Conservation (phyloP, 2,329 filamentous ascomycete species). For the Apiospora sp. region DNA sequence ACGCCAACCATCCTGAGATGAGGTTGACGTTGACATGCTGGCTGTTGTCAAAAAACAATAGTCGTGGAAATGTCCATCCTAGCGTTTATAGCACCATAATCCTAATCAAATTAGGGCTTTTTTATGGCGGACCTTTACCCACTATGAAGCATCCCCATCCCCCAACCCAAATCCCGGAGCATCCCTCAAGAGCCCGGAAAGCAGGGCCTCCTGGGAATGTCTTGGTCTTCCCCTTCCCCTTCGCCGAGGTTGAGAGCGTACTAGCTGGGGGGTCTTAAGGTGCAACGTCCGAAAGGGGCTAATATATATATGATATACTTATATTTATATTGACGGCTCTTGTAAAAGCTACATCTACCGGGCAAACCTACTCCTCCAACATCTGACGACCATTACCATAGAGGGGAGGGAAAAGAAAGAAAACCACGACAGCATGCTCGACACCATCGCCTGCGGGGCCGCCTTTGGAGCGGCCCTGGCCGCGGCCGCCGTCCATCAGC, state of each 20-base stretch:
- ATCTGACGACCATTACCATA: not conserved
- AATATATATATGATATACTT: not conserved
- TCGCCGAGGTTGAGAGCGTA: not conserved
- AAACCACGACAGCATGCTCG: conserved; percentile 5
- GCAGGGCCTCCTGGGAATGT: not conserved
- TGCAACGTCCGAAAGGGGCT: not conserved
- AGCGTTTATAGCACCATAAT: conserved; percentile 7
- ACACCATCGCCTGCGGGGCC: conserved; percentile 55
- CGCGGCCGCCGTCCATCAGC: conserved; percentile 66
- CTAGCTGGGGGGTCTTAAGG: not conserved
- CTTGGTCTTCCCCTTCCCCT: not conserved
- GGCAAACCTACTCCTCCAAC: not conserved
- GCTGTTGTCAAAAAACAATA: not conserved
- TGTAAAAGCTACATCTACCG: not conserved
- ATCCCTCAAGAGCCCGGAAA: not conserved
- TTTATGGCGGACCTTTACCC: not conserved
- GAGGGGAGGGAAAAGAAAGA: no score
- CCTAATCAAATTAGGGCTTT: not conserved
- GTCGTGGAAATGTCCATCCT: not conserved
- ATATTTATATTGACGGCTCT: not conserved
- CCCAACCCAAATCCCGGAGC: not conserved
- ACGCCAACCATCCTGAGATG: not conserved
- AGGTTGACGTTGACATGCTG: not conserved
- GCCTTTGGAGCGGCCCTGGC: conserved; percentile 69
- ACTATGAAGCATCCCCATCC: not conserved